Evolutionary conservation across 352 stramenopile genomes (phyloP).

Genomic region (Elongisporangium prolatum): DNA sequence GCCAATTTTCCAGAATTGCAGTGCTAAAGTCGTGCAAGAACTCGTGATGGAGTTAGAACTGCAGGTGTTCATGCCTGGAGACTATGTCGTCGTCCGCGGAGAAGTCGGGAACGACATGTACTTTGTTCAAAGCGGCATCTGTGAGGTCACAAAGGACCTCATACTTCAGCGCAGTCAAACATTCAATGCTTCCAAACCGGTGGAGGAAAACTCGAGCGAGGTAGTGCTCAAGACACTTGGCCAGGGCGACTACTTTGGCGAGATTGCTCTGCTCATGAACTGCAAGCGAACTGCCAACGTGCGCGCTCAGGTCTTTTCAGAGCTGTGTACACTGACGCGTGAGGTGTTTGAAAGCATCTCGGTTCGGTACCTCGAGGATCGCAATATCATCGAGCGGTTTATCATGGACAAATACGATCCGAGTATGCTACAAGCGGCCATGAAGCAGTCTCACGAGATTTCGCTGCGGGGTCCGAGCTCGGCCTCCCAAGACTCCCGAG

Average conservation of each 20-base stretch:
- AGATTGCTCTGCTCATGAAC: conserved; percentile 81
- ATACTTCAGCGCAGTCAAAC: conserved; percentile 7
- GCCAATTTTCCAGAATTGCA: conserved; percentile 80
- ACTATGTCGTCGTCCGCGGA: conserved; percentile 79
- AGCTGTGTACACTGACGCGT: conserved; percentile 69
- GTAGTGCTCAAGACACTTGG: conserved; percentile 61
- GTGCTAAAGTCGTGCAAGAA: conserved; percentile 78
- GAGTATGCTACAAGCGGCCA: conserved; percentile 59
- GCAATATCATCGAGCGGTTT: conserved; percentile 78
- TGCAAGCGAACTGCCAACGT: conserved; percentile 82
- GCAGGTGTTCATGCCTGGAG: conserved; percentile 81
- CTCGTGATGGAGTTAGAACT: conserved; percentile 79
- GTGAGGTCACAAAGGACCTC: conserved; percentile 76
- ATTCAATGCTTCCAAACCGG: conserved; percentile 12
- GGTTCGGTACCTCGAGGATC: conserved; percentile 68
- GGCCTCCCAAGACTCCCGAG: background rate
- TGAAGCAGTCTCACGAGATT: conserved; percentile 72
- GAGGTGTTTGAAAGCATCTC: conserved; percentile 79
- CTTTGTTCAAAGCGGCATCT: conserved; percentile 77
- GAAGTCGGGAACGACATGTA: conserved; percentile 88
- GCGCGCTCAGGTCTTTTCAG: conserved; percentile 60
- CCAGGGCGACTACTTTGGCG: conserved; percentile 78
- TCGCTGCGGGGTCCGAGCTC: conserved; percentile 26
- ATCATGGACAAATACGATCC: conserved; percentile 86
- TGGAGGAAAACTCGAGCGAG: conserved; percentile 11